phyloP scores from a whole-genome alignment of 495 filamentous ascomycete genomes.

The Cryomyces minteri region DNA sequence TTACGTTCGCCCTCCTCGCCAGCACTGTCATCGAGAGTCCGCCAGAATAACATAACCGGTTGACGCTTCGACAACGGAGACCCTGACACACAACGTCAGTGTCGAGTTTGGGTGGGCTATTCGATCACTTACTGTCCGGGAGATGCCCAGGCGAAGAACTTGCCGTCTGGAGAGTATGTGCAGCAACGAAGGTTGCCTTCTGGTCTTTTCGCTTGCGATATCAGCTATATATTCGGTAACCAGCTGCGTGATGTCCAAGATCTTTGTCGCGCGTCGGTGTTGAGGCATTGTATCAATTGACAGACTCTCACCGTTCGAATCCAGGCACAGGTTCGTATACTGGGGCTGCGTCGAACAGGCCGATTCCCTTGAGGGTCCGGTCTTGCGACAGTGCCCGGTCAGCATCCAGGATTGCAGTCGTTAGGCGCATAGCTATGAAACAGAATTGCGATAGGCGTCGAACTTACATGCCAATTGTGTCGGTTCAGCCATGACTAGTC shows the following conservation, averaged over 20 bases:
- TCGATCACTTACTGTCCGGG: slow-evolving; percentile 43
- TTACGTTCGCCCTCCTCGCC: slow-evolving; percentile 33
- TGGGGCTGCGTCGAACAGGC: slow-evolving; percentile 76
- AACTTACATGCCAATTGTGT: slow-evolving; percentile 75
- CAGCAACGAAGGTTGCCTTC: slow-evolving; percentile 90
- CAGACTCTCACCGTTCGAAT: slow-evolving; percentile 41
- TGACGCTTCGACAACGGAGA: slow-evolving; percentile 67
- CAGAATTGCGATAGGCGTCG: neutral
- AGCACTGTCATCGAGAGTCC: slow-evolving; percentile 40
- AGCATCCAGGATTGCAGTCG: too few species aligned
- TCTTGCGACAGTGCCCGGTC: slow-evolving; percentile 21
- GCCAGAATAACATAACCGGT: slow-evolving; percentile 76
- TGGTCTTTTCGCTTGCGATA: slow-evolving; percentile 33
- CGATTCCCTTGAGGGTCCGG: slow-evolving; percentile 91
- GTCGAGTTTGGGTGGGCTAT: neutral
- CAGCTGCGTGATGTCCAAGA: neutral
- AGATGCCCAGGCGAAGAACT: slow-evolving; percentile 89
- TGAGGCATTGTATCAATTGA: neutral
- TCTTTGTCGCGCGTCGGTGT: neutral
- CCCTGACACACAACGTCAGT: slow-evolving; percentile 26
- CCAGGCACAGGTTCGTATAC: slow-evolving; percentile 71
- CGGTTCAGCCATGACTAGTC: slow-evolving; percentile 72
- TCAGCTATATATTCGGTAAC: slow-evolving; percentile 5
- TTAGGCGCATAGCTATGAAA: neutral
- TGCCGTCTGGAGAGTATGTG: slow-evolving; percentile 83